Evolutionary conservation across 73 alveolate species (phyloP).

Genomic region (Tetrahymena malaccensis): DNA sequence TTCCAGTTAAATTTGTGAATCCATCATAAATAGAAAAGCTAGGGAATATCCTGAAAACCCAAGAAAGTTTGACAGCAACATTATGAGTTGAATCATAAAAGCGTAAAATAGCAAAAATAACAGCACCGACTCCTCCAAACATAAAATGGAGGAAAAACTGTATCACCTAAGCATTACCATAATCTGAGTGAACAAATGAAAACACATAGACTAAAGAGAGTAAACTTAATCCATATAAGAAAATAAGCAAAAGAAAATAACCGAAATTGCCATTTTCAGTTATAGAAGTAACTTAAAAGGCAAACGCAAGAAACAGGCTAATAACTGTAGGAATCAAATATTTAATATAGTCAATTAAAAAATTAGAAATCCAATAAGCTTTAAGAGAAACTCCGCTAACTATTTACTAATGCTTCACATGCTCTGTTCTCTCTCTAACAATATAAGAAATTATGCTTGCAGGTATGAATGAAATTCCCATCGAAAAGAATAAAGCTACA

Average conservation of each 20-base stretch:
- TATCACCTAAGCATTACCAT: slow-evolving; percentile 42
- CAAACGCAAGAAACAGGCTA: neutral
- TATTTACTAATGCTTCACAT: slow-evolving; percentile 79
- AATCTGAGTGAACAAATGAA: slow-evolving; percentile 31
- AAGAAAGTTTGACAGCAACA: neutral
- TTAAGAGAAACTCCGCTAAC: slow-evolving; percentile 71
- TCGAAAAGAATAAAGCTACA: neutral
- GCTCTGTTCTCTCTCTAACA: slow-evolving; percentile 72
- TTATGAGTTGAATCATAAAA: slow-evolving; percentile 4
- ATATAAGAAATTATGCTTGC: slow-evolving; percentile 7
- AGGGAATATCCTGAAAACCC: slow-evolving; percentile 32
- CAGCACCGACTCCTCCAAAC: slow-evolving; percentile 45
- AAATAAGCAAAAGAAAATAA: slow-evolving; percentile 16
- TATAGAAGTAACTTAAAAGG: neutral
- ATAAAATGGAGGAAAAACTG: slow-evolving; percentile 36
- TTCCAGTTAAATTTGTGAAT: neutral
- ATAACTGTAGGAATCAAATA: slow-evolving; percentile 56
- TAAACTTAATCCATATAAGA: slow-evolving; percentile 38
- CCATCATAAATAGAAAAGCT: neutral
- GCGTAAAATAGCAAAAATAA: slow-evolving; percentile 9
- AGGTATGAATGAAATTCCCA: slow-evolving; percentile 25
- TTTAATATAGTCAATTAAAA: slow-evolving; percentile 59
- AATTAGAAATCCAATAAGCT: slow-evolving; percentile 83
- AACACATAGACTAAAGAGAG: slow-evolving; percentile 42
- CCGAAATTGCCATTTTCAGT: neutral